phyloP scores from a whole-genome alignment of 1,284 basidiomycete species.

The Erythrobasidium hasegawianum region DNA sequence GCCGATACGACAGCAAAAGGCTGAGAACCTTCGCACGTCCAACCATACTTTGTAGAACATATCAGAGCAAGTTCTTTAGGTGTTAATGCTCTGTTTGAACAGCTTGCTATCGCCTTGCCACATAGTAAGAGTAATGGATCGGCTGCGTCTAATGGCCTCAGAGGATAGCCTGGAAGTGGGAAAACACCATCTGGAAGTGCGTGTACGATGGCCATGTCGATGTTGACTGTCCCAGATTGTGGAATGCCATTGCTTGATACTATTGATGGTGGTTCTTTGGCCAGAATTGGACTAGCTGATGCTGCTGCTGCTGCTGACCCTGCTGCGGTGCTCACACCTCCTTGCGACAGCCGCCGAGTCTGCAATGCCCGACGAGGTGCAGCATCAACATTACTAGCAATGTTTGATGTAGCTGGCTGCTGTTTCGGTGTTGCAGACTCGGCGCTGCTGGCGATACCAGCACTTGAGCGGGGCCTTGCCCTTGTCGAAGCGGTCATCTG shows the following conservation, averaged over 20 bases:
- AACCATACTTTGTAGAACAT: conserved; percentile 40
- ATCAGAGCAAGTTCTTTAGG: conserved; percentile 46
- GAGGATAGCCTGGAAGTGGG: conserved; percentile 9
- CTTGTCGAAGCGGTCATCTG: conserved; percentile 17
- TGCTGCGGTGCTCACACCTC: not conserved
- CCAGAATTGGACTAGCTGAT: not conserved
- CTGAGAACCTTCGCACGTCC: conserved; percentile 43
- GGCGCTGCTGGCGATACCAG: conserved; percentile 10
- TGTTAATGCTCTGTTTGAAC: conserved; percentile 43
- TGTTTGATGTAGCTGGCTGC: conserved; percentile 4
- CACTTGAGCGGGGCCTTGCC: conserved; percentile 5
- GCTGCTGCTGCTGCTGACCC: not conserved
- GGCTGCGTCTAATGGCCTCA: conserved; percentile 12
- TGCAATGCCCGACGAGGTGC: not conserved
- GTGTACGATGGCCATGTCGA: conserved; percentile 10
- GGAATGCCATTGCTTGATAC: conserved; percentile 4
- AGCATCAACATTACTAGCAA: not conserved
- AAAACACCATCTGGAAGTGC: conserved; percentile 17
- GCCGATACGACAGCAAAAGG: conserved; percentile 46
- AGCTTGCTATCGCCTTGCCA: conserved; percentile 23
- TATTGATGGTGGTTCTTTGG: not conserved
- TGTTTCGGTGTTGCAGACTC: not conserved
- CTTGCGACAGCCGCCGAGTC: not conserved
- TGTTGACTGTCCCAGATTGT: conserved; percentile 4
- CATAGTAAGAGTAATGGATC: conserved; percentile 29